These are phyloP conservation scores for Fonsecaea pedrosoi DNA, from an alignment of 2,329 filamentous ascomycete genomes.

Conservation along the genomic window DNA sequence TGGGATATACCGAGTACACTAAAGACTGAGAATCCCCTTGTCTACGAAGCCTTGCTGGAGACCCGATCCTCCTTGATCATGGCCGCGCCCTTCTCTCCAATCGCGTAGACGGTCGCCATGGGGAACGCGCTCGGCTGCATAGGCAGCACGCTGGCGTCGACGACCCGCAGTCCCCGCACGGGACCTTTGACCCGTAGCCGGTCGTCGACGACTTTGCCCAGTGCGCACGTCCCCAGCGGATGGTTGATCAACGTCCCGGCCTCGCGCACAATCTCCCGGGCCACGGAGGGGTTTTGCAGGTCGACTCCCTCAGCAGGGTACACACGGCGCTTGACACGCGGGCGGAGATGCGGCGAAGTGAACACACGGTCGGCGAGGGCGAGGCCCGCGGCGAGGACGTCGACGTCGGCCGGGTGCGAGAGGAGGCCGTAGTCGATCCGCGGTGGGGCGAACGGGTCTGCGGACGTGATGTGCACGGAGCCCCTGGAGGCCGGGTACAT, in stretches of 20 bases:
- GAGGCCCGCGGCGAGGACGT: conserved; percentile 46
- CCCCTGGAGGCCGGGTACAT: conserved; percentile 61
- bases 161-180: conserved; percentile 37
- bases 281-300: conserved; percentile 19
- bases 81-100: conserved; percentile 46
- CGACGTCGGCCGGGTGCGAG: conserved; percentile 49
- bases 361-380: conserved; percentile 13
- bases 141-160: conserved; percentile 40
- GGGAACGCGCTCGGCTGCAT: conserved; percentile 42
- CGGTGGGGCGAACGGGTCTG: conserved; percentile 42
- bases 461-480: conserved; percentile 52
- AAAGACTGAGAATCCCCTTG: background rate
- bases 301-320: conserved; percentile 11
- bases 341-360: background rate
- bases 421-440: conserved; percentile 55
- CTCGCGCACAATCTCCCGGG: conserved; percentile 32
- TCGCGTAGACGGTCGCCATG: conserved; percentile 43
- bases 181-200: conserved; percentile 42
- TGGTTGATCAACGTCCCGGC: conserved; percentile 43
- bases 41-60: background rate
- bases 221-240: conserved; percentile 40
- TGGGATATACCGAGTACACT: no score
- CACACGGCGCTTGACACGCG: conserved; percentile 16
- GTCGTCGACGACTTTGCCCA: conserved; percentile 43
- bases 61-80: conserved; percentile 42